Evolutionary conservation across 2,329 filamentous ascomycete species (phyloP), one percentile per base, ranked within the genome.

Genomic region (Monosporascus ibericus): DNA sequence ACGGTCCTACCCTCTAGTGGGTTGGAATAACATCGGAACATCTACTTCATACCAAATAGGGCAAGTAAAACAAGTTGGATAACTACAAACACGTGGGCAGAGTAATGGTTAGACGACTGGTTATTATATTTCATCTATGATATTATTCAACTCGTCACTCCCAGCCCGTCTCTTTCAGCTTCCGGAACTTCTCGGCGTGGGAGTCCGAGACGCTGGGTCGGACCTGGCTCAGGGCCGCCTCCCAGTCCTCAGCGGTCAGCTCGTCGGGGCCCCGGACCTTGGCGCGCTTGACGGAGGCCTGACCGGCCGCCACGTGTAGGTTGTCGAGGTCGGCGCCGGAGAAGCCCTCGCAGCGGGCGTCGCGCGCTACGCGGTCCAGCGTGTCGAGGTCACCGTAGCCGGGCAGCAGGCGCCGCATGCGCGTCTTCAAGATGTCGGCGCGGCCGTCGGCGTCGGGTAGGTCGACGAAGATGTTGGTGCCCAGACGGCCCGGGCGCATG

Each of bases 381-480:
- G 75, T 63, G 9, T 64, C 56, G 11, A 67, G 58, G 48, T 70
- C 67, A n/a, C 57, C 42, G 55, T 65, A 61, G 8, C 57, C 50
- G 1, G 65, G 65, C 15, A 68, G 48, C 8, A 63, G 51, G 22
- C 63, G 64, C 9, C 57, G 73, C 65, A 53, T 87, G 65, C 3
- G 60, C 1, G 92, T 90, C 51, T 79, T 79, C 22, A 99, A 75
- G 55, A 99, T 99, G 52, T 95, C 90, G 0, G 88, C 88, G 15
- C 94, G 81, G 66, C 96, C 91, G 7, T 85, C 78, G 0, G 86
- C 76, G 25, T 84, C 86, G 0, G 94, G 94, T 0, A 97, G 74
- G 63, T 94, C 92, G 39, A 99, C 87, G 61, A 92, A 96, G 25
- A 97, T 79, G n/a, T 87, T 82, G 0, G 87, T 92, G 58, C 92